A percentile compares a stretch with the other conserved stretches of the same genome.
Evolutionary conservation across 805 yeast genomes (phyloP).

Genomic region (Hanseniaspora lachancei): DNA sequence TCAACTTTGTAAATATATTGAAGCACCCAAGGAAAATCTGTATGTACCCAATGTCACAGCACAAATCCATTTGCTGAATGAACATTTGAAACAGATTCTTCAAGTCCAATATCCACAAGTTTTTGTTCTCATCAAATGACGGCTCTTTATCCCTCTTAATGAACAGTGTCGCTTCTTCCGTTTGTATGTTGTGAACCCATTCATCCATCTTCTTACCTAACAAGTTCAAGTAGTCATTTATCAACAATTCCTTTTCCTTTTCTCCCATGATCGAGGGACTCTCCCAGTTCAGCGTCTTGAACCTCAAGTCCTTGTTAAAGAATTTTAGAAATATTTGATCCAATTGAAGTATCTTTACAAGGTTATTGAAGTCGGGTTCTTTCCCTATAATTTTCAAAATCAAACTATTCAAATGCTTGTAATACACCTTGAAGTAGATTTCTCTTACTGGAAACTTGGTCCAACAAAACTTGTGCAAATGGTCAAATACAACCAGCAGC

Average conservation of each 20-base stretch:
- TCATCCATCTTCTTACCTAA: conserved; percentile 63
- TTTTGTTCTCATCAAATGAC: conserved; percentile 50
- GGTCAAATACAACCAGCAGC: conserved; percentile 48
- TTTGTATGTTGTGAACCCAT: conserved; percentile 63
- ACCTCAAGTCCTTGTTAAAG: conserved; percentile 38
- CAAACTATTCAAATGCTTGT: conserved; percentile 47
- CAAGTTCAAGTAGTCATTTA: conserved; percentile 65
- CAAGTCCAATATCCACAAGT: conserved; percentile 60
- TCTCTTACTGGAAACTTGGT: conserved; percentile 58
- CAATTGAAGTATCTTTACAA: conserved; percentile 61
- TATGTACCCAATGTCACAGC: conserved; percentile 73
- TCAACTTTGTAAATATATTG: conserved; percentile 49
- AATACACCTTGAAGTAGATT: conserved; percentile 52
- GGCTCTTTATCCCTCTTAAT: conserved; percentile 59
- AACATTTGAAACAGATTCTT: conserved; percentile 69
- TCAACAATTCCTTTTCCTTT: conserved; percentile 54
- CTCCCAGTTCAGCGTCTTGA: conserved; percentile 32
- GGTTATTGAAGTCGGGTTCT: conserved; percentile 68
- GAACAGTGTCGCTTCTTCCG: conserved; percentile 57
- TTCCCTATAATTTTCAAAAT: conserved; percentile 46
- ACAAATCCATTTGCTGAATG: conserved; percentile 80
- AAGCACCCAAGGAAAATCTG: conserved; percentile 67
- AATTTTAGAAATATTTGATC: conserved; percentile 54
- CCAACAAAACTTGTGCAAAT: conserved; percentile 52
- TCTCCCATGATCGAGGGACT: conserved; percentile 51